Percentiles rank a stretch among this genome's conserved stretches.
Evolutionary conservation across 495 filamentous ascomycete species (phyloP).

Genomic region (Schizothecium vesticola): DNA sequence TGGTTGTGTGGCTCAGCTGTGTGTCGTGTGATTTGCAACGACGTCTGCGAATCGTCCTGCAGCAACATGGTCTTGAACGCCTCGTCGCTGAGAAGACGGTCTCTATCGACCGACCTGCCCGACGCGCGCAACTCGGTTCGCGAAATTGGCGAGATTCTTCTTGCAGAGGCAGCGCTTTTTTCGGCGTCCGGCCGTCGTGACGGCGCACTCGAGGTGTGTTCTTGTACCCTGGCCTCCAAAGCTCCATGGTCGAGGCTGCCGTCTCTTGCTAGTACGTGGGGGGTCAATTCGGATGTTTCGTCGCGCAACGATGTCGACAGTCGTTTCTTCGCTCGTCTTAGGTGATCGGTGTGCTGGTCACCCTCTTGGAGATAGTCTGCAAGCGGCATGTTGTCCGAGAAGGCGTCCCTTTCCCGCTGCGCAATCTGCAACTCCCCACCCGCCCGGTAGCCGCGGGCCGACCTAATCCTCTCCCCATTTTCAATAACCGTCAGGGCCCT

Average conservation of each 20-base stretch:
- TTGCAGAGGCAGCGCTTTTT: background rate
- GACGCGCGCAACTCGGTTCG: background rate
- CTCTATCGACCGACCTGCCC: background rate
- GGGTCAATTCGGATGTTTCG: background rate
- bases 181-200: background rate
- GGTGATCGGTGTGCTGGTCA: background rate
- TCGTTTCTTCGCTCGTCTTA: background rate
- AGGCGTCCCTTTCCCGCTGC: background rate
- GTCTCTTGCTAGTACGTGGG: background rate
- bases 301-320: background rate
- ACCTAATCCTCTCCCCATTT: slow-evolving; percentile 44
- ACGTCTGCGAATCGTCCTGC: background rate
- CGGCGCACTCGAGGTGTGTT: background rate
- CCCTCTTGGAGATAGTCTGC: background rate
- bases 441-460: slow-evolving; percentile 37
- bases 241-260: background rate
- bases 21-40: background rate
- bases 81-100: background rate
- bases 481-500: slow-evolving; percentile 38
- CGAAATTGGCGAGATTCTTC: background rate
- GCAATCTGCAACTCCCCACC: background rate
- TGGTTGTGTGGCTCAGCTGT: background rate
- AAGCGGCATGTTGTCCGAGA: background rate
- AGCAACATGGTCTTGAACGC: background rate
- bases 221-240: background rate